These are phyloP conservation scores for Yamadazyma sp. DNA, from an alignment of 1,139 yeast genomes.

Conservation along the genomic window DNA sequence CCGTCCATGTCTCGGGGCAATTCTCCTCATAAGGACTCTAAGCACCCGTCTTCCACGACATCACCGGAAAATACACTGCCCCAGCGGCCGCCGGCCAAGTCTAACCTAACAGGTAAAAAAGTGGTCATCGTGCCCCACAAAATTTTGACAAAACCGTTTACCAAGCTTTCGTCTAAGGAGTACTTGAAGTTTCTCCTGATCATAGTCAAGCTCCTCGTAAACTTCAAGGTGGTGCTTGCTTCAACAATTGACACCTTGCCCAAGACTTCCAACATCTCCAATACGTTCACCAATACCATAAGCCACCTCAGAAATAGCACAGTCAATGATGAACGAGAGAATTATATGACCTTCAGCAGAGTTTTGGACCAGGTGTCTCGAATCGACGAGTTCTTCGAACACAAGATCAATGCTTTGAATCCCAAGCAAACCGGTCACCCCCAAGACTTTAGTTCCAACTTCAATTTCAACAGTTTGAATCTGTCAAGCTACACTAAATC, in stretches of 20 bases:
- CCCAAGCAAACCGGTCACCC: neutral
- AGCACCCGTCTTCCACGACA: neutral
- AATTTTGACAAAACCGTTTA: constrained; percentile 43
- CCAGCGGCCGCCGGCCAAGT: constrained; percentile 7
- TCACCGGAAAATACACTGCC: constrained; percentile 3
- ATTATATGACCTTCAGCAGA: constrained; percentile 20
- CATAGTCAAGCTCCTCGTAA: constrained; percentile 38
- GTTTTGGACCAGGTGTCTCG: constrained; percentile 21
- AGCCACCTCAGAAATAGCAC: constrained; percentile 12
- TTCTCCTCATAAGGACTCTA: neutral
- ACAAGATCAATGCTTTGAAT: constrained; percentile 8
- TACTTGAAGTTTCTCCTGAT: constrained; percentile 38
- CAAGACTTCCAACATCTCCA: constrained; percentile 6
- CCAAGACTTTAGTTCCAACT: neutral
- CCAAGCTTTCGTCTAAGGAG: constrained; percentile 39
- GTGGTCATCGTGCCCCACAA: constrained; percentile 45
- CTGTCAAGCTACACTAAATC: neutral
- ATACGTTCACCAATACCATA: constrained; percentile 14
- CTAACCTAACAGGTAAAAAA: constrained; percentile 19
- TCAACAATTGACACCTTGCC: constrained; percentile 16
- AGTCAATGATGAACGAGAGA: constrained; percentile 12
- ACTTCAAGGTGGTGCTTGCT: constrained; percentile 33
- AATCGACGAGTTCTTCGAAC: constrained; percentile 20
- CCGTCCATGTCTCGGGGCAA: constrained; percentile 1
- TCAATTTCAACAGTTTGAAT: neutral